phyloP scores from a whole-genome alignment of 805 yeast species.

The Kluyveromyces starmeri region DNA sequence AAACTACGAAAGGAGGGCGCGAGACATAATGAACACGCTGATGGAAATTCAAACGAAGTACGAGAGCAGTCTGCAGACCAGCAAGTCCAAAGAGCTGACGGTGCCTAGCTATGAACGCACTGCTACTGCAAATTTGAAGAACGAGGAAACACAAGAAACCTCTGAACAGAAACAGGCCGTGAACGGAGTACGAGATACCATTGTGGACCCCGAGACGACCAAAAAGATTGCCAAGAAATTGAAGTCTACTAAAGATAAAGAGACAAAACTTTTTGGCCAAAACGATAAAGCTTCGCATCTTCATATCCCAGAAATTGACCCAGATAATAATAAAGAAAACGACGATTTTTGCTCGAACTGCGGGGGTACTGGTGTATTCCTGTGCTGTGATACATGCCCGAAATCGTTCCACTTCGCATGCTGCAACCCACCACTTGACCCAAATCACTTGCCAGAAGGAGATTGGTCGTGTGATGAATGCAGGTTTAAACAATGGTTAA shows the following conservation, averaged over 20 bases:
- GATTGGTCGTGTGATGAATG: slow-evolving; percentile 88
- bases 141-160: too few relatives aligned
- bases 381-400: slow-evolving; percentile 94
- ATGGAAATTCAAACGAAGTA: slow-evolving; percentile 11
- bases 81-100: slow-evolving; percentile 29
- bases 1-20: not conserved
- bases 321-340: slow-evolving; percentile 38
- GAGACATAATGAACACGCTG: not conserved
- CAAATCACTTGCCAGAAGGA: slow-evolving; percentile 67
- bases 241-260: slow-evolving; percentile 9
- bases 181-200: not conserved
- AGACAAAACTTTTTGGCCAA: slow-evolving; percentile 39
- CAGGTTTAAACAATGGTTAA: slow-evolving; percentile 32
- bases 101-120: slow-evolving; percentile 25
- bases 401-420: slow-evolving; percentile 86
- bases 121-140: not conserved
- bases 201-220: not conserved
- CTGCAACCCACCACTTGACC: slow-evolving; percentile 82
- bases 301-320: slow-evolving; percentile 17
- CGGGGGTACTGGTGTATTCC: slow-evolving; percentile 78
- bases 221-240: slow-evolving; percentile 13
- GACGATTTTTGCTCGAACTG: slow-evolving; percentile 91
- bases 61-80: slow-evolving; percentile 25
- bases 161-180: not conserved
- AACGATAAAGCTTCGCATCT: slow-evolving; percentile 13